These are phyloP conservation scores for Hansenula sp. DNA, from an alignment of 1,139 yeast genomes.

Conservation along the genomic window DNA sequence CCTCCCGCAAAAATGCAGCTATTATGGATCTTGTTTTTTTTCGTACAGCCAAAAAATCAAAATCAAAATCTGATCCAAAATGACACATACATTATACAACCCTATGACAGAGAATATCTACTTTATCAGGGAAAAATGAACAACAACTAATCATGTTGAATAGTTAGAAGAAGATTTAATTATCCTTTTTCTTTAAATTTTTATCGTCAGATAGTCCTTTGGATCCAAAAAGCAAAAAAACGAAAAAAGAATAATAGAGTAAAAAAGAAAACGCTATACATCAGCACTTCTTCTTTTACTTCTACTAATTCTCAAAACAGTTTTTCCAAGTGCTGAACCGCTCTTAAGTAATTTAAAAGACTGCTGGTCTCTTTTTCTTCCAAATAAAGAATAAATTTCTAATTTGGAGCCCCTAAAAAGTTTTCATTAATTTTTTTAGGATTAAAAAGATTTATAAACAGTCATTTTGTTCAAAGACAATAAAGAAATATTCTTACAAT, in stretches of 20 bases:
- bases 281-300: not conserved
- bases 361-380: too few relatives aligned
- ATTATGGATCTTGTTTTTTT: too few relatives aligned
- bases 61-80: not conserved
- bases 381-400: too few relatives aligned
- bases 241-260: too few relatives aligned
- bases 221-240: not conserved
- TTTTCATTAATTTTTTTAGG: too few relatives aligned
- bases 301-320: too few relatives aligned
- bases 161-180: conserved; percentile 2
- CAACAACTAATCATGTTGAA: not conserved
- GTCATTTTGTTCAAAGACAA: not conserved
- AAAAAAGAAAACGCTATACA: too few relatives aligned
- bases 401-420: too few relatives aligned
- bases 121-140: not conserved
- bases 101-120: not conserved
- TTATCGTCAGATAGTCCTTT: not conserved
- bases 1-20: too few relatives aligned
- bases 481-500: not conserved
- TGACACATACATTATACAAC: not conserved
- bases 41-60: too few relatives aligned
- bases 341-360: too few relatives aligned
- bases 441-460: not conserved
- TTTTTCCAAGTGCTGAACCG: too few relatives aligned
- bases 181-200: conserved; percentile 1